Evolutionary conservation across 306 rosid species (phyloP).

Genomic region (Hippophae rhamnoides): DNA sequence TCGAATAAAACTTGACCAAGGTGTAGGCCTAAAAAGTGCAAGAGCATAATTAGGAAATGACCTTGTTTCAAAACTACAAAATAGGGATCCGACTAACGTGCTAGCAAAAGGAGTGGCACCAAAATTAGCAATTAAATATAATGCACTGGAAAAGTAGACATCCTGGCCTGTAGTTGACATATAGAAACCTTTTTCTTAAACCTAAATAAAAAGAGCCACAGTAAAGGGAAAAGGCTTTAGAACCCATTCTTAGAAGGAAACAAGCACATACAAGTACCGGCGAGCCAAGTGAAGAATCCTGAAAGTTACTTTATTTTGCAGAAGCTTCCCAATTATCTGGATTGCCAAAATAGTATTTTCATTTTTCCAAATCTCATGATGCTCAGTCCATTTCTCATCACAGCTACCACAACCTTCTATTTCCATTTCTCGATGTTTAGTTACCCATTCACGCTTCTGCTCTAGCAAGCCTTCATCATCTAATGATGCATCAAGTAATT

Average conservation of each 20-base stretch:
- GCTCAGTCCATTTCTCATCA: constrained; percentile 46
- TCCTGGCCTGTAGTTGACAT: neutral
- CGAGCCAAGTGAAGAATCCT: constrained; percentile 72
- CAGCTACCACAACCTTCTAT: constrained; percentile 41
- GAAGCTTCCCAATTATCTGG: constrained; percentile 73
- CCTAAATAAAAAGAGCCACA: neutral
- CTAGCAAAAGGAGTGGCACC: neutral
- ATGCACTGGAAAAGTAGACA: neutral
- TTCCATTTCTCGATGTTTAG: constrained; percentile 64
- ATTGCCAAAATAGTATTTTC: constrained; percentile 58
- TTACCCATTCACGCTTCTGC: constrained; percentile 62
- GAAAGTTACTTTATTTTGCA: constrained; percentile 49
- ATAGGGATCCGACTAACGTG: constrained; percentile 3
- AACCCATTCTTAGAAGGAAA: constrained; percentile 8
- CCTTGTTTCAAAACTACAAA: constrained; percentile 4
- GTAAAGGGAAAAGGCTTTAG: neutral
- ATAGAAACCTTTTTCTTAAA: neutral
- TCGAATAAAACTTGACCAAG: constrained; percentile 60
- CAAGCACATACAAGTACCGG: constrained; percentile 55
- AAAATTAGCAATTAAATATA: neutral
- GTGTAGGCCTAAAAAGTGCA: constrained; percentile 52
- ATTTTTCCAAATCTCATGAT: constrained; percentile 43
- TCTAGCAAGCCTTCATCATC: constrained; percentile 82
- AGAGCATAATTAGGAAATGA: constrained; percentile 13
- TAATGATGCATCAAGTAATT: constrained; percentile 82